Percentiles rank a stretch among this genome's conserved stretches.
Evolutionary conservation across 148 eudicot species (phyloP).

Genomic region (Rhododendron molle): DNA sequence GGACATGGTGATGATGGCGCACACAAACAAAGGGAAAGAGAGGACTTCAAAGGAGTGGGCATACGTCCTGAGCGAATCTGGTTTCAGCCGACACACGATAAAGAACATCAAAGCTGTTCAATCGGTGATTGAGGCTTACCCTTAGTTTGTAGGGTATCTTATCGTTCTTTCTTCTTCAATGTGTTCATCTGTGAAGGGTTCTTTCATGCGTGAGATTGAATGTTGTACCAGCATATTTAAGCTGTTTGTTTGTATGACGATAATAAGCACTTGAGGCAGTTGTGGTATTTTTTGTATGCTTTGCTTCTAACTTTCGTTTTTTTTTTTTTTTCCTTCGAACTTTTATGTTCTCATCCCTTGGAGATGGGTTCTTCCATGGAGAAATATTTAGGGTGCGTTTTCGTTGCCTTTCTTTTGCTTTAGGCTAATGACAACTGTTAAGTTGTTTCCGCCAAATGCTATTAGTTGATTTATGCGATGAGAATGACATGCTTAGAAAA

Average conservation of each 20-base stretch:
- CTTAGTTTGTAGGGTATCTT: conserved; percentile 9
- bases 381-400: no score
- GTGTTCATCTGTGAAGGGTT: not conserved
- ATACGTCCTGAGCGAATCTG: conserved; percentile 37
- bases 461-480: no score
- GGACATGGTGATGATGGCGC: conserved; percentile 85
- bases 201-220: not conserved
- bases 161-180: not conserved
- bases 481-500: no score
- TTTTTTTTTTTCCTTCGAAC: no score
- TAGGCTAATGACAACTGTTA: no score
- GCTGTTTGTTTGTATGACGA: not conserved
- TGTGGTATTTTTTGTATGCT: not conserved
- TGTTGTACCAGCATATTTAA: not conserved
- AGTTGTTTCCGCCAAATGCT: no score
- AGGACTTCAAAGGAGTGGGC: conserved; percentile 64
- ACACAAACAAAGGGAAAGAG: conserved; percentile 68
- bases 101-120: conserved; percentile 42
- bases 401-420: no score
- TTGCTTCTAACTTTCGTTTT: not conserved
- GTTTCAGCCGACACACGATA: conserved; percentile 35
- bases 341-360: no score
- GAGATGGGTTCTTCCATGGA: no score
- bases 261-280: not conserved
- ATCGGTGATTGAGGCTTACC: conserved; percentile 53